Evolutionary conservation across 2,329 filamentous ascomycete species (phyloP).

Genomic region (Colletotrichum eleusines): DNA sequence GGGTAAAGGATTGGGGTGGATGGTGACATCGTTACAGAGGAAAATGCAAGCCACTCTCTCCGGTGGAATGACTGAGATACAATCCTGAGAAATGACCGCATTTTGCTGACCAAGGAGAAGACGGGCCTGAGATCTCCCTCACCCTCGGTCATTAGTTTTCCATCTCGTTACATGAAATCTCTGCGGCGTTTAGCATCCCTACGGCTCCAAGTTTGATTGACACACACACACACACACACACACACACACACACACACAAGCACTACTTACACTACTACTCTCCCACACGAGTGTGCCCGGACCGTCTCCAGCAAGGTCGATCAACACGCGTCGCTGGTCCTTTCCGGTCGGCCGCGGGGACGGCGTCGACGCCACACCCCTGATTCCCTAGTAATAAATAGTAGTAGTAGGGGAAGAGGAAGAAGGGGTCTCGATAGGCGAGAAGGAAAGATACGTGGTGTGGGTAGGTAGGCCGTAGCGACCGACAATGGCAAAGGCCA

Average conservation of each 20-base stretch:
- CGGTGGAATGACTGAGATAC: neutral
- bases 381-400: neutral
- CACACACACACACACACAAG: constrained; percentile 11
- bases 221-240: constrained; percentile 19
- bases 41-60: constrained; percentile 19
- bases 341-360: constrained; percentile 22
- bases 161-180: neutral
- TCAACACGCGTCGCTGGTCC: constrained; percentile 19
- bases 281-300: constrained; percentile 2
- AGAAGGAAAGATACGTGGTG: neutral
- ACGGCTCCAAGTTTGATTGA: constrained; percentile 3
- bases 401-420: neutral
- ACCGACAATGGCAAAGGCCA: neutral
- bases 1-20: constrained; percentile 8
- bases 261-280: neutral
- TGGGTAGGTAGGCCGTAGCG: neutral
- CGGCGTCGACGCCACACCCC: constrained; percentile 23
- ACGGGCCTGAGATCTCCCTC: constrained; percentile 5
- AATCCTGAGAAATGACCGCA: constrained; percentile 18
- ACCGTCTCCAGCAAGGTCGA: constrained; percentile 17
- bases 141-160: neutral
- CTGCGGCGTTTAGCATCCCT: constrained; percentile 3
- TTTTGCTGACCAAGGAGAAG: constrained; percentile 2
- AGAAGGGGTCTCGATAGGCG: neutral
- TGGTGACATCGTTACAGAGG: constrained; percentile 28